Evolutionary conservation across 1,284 basidiomycete species (phyloP).

Genomic region (Coniophora puteana): DNA sequence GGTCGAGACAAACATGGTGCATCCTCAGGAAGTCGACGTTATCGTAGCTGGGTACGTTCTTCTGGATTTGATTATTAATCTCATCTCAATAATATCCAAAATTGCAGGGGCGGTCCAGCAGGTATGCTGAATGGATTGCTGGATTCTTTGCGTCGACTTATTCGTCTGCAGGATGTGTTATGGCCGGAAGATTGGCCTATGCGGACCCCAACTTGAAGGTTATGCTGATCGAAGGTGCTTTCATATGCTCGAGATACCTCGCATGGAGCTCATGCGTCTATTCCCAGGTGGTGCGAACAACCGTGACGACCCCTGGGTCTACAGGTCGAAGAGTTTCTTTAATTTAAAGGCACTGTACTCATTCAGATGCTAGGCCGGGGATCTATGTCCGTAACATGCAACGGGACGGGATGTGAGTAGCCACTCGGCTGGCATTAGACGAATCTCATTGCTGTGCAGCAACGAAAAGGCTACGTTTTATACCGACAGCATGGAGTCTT

Average conservation of each 20-base stretch:
- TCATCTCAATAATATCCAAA: too few relatives aligned
- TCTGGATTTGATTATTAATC: conserved; percentile 1
- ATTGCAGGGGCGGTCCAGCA: conserved; percentile 5
- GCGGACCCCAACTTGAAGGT: conserved; percentile 71
- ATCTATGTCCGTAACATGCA: conserved; percentile 71
- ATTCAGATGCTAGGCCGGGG: conserved; percentile 42
- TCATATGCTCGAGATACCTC: not conserved
- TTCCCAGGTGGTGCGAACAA: conserved; percentile 64
- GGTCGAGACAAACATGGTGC: conserved; percentile 32
- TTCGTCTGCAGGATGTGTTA: conserved; percentile 47
- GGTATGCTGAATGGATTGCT: not conserved
- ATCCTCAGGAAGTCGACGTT: conserved; percentile 72
- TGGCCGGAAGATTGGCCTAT: conserved; percentile 65
- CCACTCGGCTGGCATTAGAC: not conserved
- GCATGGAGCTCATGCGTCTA: not conserved
- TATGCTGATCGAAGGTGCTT: conserved; percentile 70
- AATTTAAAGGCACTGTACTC: conserved; percentile 2
- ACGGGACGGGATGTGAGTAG: conserved; percentile 54
- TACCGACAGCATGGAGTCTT: conserved; percentile 54
- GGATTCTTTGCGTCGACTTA: not conserved
- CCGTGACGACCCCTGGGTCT: conserved; percentile 73
- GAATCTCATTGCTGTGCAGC: conserved; percentile 27
- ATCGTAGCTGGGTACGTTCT: conserved; percentile 50
- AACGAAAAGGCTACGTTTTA: conserved; percentile 76
- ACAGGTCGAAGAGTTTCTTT: conserved; percentile 37